Conservation (phyloP, 139 green algal genomes). For the Tetratostichococcus sp. region DNA sequence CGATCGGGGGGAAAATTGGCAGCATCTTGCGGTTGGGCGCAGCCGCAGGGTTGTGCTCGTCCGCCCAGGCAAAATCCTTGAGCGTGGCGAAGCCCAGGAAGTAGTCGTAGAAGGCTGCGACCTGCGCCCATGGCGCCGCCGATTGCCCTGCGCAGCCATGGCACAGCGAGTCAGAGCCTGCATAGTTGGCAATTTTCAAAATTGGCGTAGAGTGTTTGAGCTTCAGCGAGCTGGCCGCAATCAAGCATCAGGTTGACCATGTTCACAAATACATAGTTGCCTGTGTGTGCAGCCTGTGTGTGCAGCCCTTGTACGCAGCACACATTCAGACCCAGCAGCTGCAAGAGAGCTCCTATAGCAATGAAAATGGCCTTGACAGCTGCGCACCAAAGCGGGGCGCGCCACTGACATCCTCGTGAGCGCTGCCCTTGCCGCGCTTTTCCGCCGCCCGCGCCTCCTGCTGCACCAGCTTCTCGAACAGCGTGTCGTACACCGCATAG, state of each 20-base stretch:
- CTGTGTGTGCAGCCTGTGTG: too few species aligned
- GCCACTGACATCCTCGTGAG: not conserved
- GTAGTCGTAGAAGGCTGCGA: constrained; percentile 78
- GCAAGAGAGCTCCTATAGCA: too few species aligned
- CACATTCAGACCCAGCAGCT: too few species aligned
- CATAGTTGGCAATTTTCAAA: too few species aligned
- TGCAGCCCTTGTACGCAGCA: too few species aligned
- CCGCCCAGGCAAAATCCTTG: constrained; percentile 84
- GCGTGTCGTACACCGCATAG: constrained; percentile 78
- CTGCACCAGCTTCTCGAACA: constrained; percentile 74
- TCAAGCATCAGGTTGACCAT: too few species aligned
- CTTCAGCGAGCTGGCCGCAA: too few species aligned
- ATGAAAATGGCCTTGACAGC: not conserved
- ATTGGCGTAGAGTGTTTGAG: too few species aligned
- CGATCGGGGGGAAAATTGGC: too few species aligned
- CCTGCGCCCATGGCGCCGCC: constrained; percentile 31
- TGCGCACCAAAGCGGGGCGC: constrained; percentile 28
- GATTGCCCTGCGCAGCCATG: not conserved
- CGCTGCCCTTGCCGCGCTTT: constrained; percentile 4
- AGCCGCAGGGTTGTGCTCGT: constrained; percentile 76
- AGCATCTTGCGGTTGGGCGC: constrained; percentile 74
- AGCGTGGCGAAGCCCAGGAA: constrained; percentile 78
- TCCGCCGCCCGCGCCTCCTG: constrained; percentile 53
- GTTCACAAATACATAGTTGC: too few species aligned
- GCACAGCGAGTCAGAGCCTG: too few species aligned